phyloP scores from a whole-genome alignment of 371 early-diverging fungal genomes.

The Gilbertella persicaria region DNA sequence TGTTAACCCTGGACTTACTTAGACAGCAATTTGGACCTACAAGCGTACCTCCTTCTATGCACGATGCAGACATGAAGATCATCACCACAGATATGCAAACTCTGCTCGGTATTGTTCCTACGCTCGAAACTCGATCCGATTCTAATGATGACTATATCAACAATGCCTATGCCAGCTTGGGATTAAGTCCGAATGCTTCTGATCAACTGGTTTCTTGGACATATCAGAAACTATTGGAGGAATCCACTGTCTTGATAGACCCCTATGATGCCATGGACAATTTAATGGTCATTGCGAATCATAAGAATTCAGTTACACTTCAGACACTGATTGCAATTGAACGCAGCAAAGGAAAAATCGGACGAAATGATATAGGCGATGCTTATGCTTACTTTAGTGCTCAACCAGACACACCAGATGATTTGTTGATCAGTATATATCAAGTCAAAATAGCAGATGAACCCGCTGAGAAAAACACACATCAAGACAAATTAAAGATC shows the following conservation, averaged over 20 bases:
- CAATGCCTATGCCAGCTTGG: conserved; percentile 38
- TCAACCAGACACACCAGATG: conserved; percentile 27
- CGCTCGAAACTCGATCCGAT: conserved; percentile 16
- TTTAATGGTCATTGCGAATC: conserved; percentile 40
- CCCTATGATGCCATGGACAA: conserved; percentile 39
- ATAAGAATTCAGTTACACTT: conserved; percentile 36
- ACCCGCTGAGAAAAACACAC: conserved; percentile 26
- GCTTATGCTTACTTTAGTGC: conserved; percentile 60
- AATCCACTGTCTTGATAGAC: conserved; percentile 26
- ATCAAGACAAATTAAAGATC: conserved; percentile 30
- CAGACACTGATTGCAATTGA: conserved; percentile 47
- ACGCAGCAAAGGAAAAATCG: conserved; percentile 48
- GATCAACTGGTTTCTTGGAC: conserved; percentile 54
- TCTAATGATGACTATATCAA: conserved; percentile 21
- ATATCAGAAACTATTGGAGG: conserved; percentile 39
- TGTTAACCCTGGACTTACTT: conserved; percentile 20
- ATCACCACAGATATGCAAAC: conserved; percentile 16
- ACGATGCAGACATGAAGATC: conserved; percentile 7
- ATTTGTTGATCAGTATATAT: conserved; percentile 35
- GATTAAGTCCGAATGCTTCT: conserved; percentile 47
- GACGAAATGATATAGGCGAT: conserved; percentile 43
- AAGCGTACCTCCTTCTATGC: conserved; percentile 7
- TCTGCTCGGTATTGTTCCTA: conserved; percentile 11
- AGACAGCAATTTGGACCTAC: conserved; percentile 20
- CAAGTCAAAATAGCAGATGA: conserved; percentile 38